Evolutionary conservation across 495 filamentous ascomycete species (phyloP), one percentile per base, ranked within the genome.

Genomic region (Penicillium maclennaniae): DNA sequence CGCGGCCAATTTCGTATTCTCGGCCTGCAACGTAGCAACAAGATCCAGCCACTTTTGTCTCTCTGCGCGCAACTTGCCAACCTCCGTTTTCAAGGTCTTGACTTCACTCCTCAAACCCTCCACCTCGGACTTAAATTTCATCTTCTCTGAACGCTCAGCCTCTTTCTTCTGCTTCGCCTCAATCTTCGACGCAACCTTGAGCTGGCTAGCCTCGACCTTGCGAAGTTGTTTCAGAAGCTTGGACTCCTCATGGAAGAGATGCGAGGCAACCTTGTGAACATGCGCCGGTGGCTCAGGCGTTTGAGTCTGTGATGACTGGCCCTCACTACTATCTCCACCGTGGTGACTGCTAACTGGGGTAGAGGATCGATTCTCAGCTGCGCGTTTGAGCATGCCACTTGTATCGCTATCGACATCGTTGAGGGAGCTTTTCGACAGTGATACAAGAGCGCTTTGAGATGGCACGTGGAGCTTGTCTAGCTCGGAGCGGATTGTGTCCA

Each of bases 11-110:
- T 51, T 69, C 8, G 68, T 71, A 61, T 89, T 88, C 78, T 88
- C 83, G 31, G 65, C 68, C 69, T 91, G 87, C 59, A 91, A 61
- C 43, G 81, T 75, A 9, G 80, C 73, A 27, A 89, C 78, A 63
- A 84, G 73, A 54, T 82, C 79, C 26, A 75, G 72, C 55, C 88
- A 71, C 23, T 85, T 79, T 53, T 87, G 76, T 21, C 83, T 74
- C 70, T 90, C 80, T 53, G 70, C 76, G 26, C 75, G 67, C 49
- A 87, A 69, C 17, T 78, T 70, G 20, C 81, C 77, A 6, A 85
- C 65, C 66, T 84, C 82, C 12, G 78, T 79, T 43, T 76, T 78
- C 14, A 79, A 61, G 10, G 69, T 63, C 45, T 73, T 77, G 41
- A 82, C 71, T 60, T 87, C 83, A 4, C 79, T 75, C 54, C 83